Base-by-base conservation (phyloP, 768 basidiomycete species). In the Auriscalpium orientale region DNA sequence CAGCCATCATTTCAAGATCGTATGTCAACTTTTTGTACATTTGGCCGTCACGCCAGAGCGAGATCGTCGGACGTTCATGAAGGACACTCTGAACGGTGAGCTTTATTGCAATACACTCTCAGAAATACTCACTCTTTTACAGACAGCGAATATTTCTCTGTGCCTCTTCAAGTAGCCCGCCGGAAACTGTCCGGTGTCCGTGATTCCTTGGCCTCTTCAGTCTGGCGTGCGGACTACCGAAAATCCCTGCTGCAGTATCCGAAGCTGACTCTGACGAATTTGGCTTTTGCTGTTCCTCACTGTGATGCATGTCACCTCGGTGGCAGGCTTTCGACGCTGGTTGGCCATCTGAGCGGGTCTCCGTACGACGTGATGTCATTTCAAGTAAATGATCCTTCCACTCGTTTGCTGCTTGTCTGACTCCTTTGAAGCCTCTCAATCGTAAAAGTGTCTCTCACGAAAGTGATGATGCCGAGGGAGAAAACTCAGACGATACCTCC, bases 301-400 rank as follows among this genome's bases (percentile, higher is more conserved):
- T 97, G 93, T 65, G 89, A 94, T 68, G 92, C 90, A 20, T 95
- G 93, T 67, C 80, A 86, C 68, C 75, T 92, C 35, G 81, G 85
- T 43, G 79, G 83, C 18, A 78, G 89, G 56, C 66, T 82, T 62
- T 89, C 89, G 21, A 88, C 82, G 8, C 62, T 83, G 8, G 58
- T 77, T 11, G 89, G 85, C 0, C 73, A 78, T 48, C 64, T 94
- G 40, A 76, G 75, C 51, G 93, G 93, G 7, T 62, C 70, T 10
- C 77, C 81, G n/a, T 95, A 95, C 66, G 79, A 91, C 62, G 66
- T 62, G n/a, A 67, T 77, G 54, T 88, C 87, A 44, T 92, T 86
- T 57, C 78, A 85, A 72, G 84, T 81, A 62, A 56, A 64, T 66
- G 40, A 4, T 51, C 45, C 28, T 51, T 9, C 51, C 46, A 15